phyloP scores from a whole-genome alignment of 805 yeast species.

The Suhomyces tanzawaensis region DNA sequence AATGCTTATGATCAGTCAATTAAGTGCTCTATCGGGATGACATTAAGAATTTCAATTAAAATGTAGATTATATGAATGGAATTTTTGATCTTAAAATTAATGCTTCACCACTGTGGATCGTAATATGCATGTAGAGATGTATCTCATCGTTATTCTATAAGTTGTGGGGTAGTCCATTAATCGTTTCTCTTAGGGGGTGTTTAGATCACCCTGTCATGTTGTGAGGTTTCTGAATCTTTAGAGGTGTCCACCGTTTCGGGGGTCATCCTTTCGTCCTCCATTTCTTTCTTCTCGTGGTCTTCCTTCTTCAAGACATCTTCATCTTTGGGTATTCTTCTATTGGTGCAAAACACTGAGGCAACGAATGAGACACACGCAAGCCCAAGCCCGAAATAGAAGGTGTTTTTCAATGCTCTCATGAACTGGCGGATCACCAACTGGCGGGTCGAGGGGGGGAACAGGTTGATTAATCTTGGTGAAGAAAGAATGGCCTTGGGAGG shows the following conservation, averaged over 20 bases:
- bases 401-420: constrained; percentile 30
- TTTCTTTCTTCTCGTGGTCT: constrained; percentile 1
- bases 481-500: constrained; percentile 17
- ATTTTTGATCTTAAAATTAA: too few relatives aligned
- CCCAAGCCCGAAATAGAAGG: constrained; percentile 38
- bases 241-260: too few relatives aligned
- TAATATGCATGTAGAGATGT: too few relatives aligned
- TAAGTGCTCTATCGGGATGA: too few relatives aligned
- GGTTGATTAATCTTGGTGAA: constrained; percentile 27
- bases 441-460: constrained; percentile 21
- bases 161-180: too few relatives aligned
- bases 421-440: constrained; percentile 29
- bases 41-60: too few relatives aligned
- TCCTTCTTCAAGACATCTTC: constrained; percentile 4
- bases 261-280: too few relatives aligned
- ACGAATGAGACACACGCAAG: constrained; percentile 32
- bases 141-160: too few relatives aligned
- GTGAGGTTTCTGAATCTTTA: background rate
- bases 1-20: too few relatives aligned
- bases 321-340: constrained; percentile 38
- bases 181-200: too few relatives aligned
- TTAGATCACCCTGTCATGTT: background rate
- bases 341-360: constrained; percentile 36
- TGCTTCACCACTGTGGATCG: too few relatives aligned
- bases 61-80: too few relatives aligned